Evolutionary conservation across 2,329 filamentous ascomycete genomes (phyloP), one percentile per base, ranked within the genome.

Genomic region (Aspergillus oerlinghausenensis): DNA sequence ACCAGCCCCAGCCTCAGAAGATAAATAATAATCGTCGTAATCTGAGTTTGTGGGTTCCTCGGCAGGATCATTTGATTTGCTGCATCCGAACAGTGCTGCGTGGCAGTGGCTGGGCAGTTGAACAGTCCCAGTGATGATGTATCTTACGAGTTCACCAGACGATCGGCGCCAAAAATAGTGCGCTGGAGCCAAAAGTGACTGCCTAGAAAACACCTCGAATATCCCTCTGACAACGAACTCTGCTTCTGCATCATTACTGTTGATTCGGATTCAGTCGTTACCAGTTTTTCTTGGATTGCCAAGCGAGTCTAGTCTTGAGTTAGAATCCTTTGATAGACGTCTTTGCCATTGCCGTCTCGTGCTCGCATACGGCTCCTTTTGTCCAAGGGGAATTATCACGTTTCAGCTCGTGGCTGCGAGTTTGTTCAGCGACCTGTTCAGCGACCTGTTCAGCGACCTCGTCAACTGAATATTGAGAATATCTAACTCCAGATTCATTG

Each of bases 111-210:
- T 21, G 19, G n/a, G 21, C 40, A 43, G 21, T 43, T 23, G 11
- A n/a, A 17, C 32, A 17, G 32, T 38, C 14, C 14, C 32, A 49
- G 23, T 35, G 23, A 49, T 43, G 38, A 17, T 51, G 40, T 9
- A 49, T 32, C 10, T 49, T 23, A 35, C 32, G 32, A 38, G 14
- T 38, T 49, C 45, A 11, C 47, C 40, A 35, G 25, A 48, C 26
- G 56, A 61, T 61, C 59, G 25, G 50, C 57, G 47, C 59, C 59
- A 59, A 61, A 61, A 61, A 61, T 61, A 61, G 57, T 26, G 54
- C 56, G 32, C 14, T 5, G 3, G 14, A 38, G 32, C 32, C 32
- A 42, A 61, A 59, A 60, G 55, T 51, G 55, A 52, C 59, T 57
- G 58, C 58, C 58, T 60, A 60, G 49, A 14, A 60, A 29, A 6